Evolutionary conservation across 768 basidiomycete genomes (phyloP).

Genomic region (Hydnum rufescens): DNA sequence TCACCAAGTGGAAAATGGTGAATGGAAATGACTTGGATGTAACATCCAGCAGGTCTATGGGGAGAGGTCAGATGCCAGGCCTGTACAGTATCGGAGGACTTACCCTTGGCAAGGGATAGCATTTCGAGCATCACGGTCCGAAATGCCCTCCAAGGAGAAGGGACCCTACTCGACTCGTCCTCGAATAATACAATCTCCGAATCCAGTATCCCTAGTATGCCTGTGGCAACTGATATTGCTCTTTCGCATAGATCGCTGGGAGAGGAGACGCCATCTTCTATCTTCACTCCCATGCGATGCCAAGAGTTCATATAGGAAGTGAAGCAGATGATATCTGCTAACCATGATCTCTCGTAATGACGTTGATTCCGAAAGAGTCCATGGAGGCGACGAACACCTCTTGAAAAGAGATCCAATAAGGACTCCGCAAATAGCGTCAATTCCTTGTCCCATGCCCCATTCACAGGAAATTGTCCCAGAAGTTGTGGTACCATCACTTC

Average conservation of each 20-base stretch:
- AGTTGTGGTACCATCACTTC: not conserved
- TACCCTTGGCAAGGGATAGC: too few relatives aligned
- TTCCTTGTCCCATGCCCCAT: not conserved
- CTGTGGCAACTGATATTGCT: not conserved
- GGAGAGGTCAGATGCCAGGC: not conserved
- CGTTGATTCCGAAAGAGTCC: not conserved
- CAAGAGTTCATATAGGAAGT: not conserved
- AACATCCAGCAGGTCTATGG: not conserved
- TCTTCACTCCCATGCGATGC: not conserved
- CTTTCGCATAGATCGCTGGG: not conserved
- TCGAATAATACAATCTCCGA: not conserved
- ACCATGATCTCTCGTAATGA: not conserved
- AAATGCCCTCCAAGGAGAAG: not conserved
- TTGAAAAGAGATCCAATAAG: not conserved
- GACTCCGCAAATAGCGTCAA: not conserved
- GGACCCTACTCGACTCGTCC: not conserved
- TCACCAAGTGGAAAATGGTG: too few relatives aligned
- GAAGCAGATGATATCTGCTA: not conserved
- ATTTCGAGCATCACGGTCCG: not conserved
- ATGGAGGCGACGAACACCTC: not conserved
- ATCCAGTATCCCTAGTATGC: not conserved
- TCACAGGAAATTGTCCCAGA: not conserved
- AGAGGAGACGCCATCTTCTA: not conserved
- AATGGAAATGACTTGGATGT: not conserved
- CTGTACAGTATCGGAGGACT: too few relatives aligned